Percentiles rank a stretch among this genome's conserved stretches.
These are phyloP conservation scores for Hagleromyces aurorensis DNA, from an alignment of 805 yeast genomes.

Conservation along the genomic window DNA sequence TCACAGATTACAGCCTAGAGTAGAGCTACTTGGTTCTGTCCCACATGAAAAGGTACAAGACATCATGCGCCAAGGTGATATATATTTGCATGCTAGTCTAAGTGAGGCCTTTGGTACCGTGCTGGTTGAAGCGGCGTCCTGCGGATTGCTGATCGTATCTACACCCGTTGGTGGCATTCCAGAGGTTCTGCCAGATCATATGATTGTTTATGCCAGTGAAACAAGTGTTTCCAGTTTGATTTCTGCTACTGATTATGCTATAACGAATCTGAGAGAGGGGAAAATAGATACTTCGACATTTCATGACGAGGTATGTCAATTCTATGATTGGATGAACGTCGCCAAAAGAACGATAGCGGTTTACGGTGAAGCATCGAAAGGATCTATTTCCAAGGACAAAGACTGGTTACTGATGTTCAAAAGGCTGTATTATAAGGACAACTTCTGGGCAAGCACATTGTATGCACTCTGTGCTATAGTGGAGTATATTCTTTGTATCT, in stretches of 20 bases:
- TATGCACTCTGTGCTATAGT: constrained; percentile 75
- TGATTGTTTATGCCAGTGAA: constrained; percentile 88
- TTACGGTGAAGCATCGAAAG: constrained; percentile 42
- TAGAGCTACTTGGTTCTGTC: constrained; percentile 75
- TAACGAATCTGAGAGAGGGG: constrained; percentile 46
- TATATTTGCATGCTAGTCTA: constrained; percentile 84
- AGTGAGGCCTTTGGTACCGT: constrained; percentile 99
- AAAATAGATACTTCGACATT: constrained; percentile 64
- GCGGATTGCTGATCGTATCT: constrained; percentile 88
- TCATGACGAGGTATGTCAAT: constrained; percentile 64
- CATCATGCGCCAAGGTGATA: constrained; percentile 89
- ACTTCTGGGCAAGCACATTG: constrained; percentile 80
- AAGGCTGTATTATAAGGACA: constrained; percentile 45
- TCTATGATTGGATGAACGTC: constrained; percentile 91
- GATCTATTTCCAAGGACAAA: constrained; percentile 37
- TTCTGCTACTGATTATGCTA: constrained; percentile 64
- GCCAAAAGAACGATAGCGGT: constrained; percentile 82
- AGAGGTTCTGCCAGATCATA: constrained; percentile 85
- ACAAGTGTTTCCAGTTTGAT: constrained; percentile 72
- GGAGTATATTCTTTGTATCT: constrained; percentile 55
- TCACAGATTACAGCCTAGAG: constrained; percentile 78
- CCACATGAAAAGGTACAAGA: constrained; percentile 90
- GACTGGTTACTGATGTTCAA: constrained; percentile 52
- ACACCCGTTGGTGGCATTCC: constrained; percentile 97
- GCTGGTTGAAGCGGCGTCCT: constrained; percentile 93